Conservation (phyloP, 1,284 basidiomycete genomes). For the Cryptococcus jaspeensis region DNA sequence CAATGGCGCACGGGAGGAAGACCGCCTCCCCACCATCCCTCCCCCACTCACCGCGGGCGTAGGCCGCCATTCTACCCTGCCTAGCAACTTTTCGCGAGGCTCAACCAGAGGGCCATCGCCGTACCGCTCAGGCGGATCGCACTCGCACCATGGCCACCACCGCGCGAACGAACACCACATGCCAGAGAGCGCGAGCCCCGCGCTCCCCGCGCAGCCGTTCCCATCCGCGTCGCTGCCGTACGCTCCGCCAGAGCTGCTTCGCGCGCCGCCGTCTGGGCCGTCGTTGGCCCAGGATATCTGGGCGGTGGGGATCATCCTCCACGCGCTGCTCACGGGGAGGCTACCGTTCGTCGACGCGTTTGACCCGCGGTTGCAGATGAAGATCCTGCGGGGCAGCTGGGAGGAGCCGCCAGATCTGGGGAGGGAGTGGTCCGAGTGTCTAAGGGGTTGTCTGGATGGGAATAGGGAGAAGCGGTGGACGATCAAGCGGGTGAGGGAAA, state of each 20-base stretch:
- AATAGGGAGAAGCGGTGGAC: conserved; percentile 66
- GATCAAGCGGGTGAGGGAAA: conserved; percentile 68
- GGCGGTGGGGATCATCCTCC: conserved; percentile 85
- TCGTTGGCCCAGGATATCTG: conserved; percentile 76
- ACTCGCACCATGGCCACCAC: conserved; percentile 4
- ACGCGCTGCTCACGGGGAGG: conserved; percentile 72
- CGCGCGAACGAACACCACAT: conserved; percentile 8
- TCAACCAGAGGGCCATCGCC: conserved; percentile 13
- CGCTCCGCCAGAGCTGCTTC: conserved; percentile 75
- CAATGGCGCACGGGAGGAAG: not conserved
- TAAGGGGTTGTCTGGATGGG: conserved; percentile 71
- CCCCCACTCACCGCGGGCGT: conserved; percentile 10
- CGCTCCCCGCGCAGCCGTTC: conserved; percentile 47
- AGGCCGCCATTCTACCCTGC: conserved; percentile 13
- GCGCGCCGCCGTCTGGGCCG: conserved; percentile 50
- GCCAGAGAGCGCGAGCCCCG: conserved; percentile 1
- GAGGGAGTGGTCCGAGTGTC: conserved; percentile 66
- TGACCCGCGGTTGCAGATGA: conserved; percentile 84
- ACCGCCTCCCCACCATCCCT: conserved; percentile 4
- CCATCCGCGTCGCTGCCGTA: conserved; percentile 87
- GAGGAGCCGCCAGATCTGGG: conserved; percentile 58
- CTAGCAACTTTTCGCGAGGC: conserved; percentile 13
- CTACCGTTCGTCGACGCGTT: conserved; percentile 83
- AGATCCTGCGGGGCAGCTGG: conserved; percentile 76
- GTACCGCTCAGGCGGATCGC: conserved; percentile 5